Evolutionary conservation across 371 early-diverging fungal genomes (phyloP), one percentile per base, ranked within the genome.

Genomic region (Globomyces sp.): DNA sequence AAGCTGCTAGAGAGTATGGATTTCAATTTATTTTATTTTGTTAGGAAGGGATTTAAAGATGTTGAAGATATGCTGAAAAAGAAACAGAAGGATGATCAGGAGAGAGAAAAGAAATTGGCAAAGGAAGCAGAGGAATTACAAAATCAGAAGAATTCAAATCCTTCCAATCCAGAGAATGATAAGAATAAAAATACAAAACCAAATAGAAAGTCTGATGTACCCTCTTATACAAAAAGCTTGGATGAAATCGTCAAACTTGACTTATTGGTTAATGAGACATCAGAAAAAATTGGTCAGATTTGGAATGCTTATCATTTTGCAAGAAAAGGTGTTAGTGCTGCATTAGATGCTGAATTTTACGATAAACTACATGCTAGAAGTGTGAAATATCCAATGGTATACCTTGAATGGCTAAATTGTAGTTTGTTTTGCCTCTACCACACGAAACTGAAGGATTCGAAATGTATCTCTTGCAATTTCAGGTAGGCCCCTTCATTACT

Each of bases 351-450:
- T 2, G 82, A 80, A 1, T 84, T 87, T 5, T 96, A 93, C 74
- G 77, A 78, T n/a, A 80, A 82, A 47, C 76, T 93, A 50, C 77
- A 82, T 61, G 75, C 81, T 65, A 82, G 85, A 36, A 84, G 87
- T 39, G 79, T 81, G 68, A 65, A 85, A 60, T 90, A 82, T 69
- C 91, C 93, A n/a, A 67, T 89, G 81, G 92, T 92, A 81, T 78
- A 76, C 4, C 24, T 10, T 46, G 24, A 24, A 24, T 24, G 24
- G 24, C 24, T 2, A 0, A 42, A 13, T 40, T 42, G 2, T 77
- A 91, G 90, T 96, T 96, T 78, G 72, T 95, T 39, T 75, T 96
- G 5, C 95, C 96, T 39, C 75, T 95, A 69, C 92, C 93, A 36
- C 84, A 92, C 5, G 85, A 86, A 24, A 24, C 24, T 48, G 77